Evolutionary conservation across 1,139 yeast species (phyloP).

Genomic region (Hyphopichia burtonii): DNA sequence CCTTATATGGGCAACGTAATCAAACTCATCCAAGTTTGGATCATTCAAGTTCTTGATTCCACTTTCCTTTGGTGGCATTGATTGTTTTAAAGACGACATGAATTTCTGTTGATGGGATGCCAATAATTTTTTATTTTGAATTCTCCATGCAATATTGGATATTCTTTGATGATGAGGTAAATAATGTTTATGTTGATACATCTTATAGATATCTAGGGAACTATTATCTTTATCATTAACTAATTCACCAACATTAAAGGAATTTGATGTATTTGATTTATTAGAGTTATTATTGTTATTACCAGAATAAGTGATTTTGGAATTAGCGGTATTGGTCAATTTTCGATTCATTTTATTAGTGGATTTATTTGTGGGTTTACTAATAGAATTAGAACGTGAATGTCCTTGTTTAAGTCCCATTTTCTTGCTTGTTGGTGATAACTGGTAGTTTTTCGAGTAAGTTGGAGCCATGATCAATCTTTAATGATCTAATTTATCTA

Average conservation of each 20-base stretch:
- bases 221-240: constrained; percentile 32
- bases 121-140: constrained; percentile 37
- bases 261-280: not conserved
- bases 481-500: no score
- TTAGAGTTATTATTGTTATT: not conserved
- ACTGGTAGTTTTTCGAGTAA: no score
- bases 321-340: no score
- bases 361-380: no score
- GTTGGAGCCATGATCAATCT: no score
- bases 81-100: not conserved
- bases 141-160: constrained; percentile 48
- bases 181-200: constrained; percentile 44
- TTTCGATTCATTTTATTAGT: no score
- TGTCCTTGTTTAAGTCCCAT: no score
- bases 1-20: constrained; percentile 48
- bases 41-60: constrained; percentile 12
- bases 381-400: no score
- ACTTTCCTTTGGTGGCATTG: not conserved
- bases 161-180: constrained; percentile 46
- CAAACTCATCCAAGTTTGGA: constrained; percentile 42
- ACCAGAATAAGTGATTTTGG: not conserved
- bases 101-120: constrained; percentile 1
- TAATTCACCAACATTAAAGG: constrained; percentile 9
- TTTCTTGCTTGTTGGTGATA: no score
- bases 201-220: constrained; percentile 35